Base-by-base conservation (phyloP, 345 rosid species). In the Abelmoschus esculentus region DNA sequence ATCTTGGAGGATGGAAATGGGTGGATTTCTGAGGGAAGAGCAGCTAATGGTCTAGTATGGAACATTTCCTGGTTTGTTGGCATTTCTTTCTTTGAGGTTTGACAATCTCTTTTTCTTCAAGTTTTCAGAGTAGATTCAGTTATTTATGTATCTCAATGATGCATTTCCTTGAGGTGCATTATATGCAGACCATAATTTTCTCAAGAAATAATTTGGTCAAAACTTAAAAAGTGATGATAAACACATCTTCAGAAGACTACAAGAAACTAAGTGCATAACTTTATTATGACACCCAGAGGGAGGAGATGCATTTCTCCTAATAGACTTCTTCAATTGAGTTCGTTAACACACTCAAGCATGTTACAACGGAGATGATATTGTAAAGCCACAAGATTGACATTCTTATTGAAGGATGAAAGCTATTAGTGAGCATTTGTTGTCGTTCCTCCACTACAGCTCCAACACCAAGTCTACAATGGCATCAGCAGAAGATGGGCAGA, bases 1-100 rank as follows among this genome's bases (percentile, higher is more conserved):
- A 71, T 89, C 97, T 52, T 91, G 97, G 96, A 87, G 89, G 78
- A 93, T 91, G 96, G 90, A 87, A 74, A 87, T 90, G 87, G 96
- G 90, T 46, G 97, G 97, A 76, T 71, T 83, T 79, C 77, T 91
- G 60, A 74, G 57, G 69, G 87, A 89, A 76, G 96, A 87, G 73
- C 75, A 42, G 6, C 75, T 82, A 70, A 85, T 82, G 44, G 56
- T 80, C 57, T 91, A 76, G 80, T 70, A 61, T 64, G 28, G 28
- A 17, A 53, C 8, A 17, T 47, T 15, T 19, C 70, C 22, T 7
- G 54, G 55, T 64, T 40, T 64, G n/a, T 38, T 70, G 22, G n/a
- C 54, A 69, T 61, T 40, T 9, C 32, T 61, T 38, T n/a, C 52
- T 65, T 22, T 44, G 69, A 80, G 84, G 83, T 83, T 66, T 49